Percentiles rank a stretch among this genome's conserved stretches.
phyloP scores from a whole-genome alignment of 306 rosid genomes.

The Gillenia trifoliata region DNA sequence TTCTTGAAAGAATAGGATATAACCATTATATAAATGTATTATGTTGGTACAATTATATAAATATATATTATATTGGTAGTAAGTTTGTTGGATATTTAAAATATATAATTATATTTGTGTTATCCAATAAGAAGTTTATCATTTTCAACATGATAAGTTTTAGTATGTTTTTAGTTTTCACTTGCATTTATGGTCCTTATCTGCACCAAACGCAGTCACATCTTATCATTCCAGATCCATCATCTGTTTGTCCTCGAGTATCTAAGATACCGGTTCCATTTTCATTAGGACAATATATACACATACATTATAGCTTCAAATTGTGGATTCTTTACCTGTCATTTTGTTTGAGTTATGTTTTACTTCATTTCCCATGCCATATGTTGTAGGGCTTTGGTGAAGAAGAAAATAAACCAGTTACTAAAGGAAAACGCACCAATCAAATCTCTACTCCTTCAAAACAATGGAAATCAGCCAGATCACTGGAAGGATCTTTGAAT shows the following conservation, averaged over 20 bases:
- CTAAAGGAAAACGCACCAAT: slow-evolving; percentile 49
- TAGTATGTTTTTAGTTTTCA: background rate
- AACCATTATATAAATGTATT: background rate
- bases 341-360: background rate
- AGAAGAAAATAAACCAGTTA: slow-evolving; percentile 42
- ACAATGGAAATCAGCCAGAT: slow-evolving; percentile 44
- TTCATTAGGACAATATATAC: background rate
- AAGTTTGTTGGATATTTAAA: background rate
- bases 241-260: too few relatives aligned
- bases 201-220: background rate
- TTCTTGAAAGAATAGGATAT: background rate
- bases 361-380: slow-evolving; percentile 14
- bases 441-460: slow-evolving; percentile 41
- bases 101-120: background rate
- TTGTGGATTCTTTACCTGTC: background rate
- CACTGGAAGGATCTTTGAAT: slow-evolving; percentile 43
- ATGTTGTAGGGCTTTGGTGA: slow-evolving; percentile 46
- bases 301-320: background rate
- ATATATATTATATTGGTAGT: background rate
- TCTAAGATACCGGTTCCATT: too few relatives aligned
- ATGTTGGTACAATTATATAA: background rate
- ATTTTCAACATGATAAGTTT: background rate
- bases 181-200: background rate
- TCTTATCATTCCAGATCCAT: too few relatives aligned
- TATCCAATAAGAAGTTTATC: background rate